Evolutionary conservation across 345 rosid species (phyloP).

Genomic region (Brassica juncea): DNA sequence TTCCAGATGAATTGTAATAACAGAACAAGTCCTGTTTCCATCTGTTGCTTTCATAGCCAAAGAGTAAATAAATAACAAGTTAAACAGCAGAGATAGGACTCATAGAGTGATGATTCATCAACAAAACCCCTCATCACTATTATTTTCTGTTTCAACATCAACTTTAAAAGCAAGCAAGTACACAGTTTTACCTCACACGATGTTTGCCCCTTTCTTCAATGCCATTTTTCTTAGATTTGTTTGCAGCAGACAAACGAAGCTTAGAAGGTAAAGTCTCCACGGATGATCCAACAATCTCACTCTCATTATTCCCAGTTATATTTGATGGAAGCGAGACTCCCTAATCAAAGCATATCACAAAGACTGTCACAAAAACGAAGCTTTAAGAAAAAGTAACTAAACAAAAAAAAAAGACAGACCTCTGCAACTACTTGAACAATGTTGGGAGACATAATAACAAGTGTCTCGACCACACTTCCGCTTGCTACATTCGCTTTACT

Average conservation of each 20-base stretch:
- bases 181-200: slow-evolving; percentile 49
- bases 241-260: slow-evolving; percentile 24
- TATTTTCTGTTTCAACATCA: background rate
- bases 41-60: background rate
- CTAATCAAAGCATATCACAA: slow-evolving; percentile 42
- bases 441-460: slow-evolving; percentile 63
- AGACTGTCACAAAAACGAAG: slow-evolving; percentile 18
- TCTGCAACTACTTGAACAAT: slow-evolving; percentile 84
- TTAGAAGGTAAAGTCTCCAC: slow-evolving; percentile 36
- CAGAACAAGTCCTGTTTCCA: background rate
- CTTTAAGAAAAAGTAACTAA: slow-evolving; percentile 6
- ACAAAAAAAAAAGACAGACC: slow-evolving; percentile 45
- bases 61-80: background rate
- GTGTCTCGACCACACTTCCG: slow-evolving; percentile 61
- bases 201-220: slow-evolving; percentile 40
- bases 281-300: slow-evolving; percentile 51
- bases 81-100: background rate
- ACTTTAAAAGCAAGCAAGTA: background rate
- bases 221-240: slow-evolving; percentile 24
- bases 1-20: background rate
- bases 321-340: slow-evolving; percentile 60
- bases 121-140: background rate
- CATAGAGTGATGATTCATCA: background rate
- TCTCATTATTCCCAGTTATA: slow-evolving; percentile 42
- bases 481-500: slow-evolving; percentile 57